These are phyloP conservation scores for Patellaria atrata DNA, from an alignment of 495 filamentous ascomycete species.

Conservation along the genomic window DNA sequence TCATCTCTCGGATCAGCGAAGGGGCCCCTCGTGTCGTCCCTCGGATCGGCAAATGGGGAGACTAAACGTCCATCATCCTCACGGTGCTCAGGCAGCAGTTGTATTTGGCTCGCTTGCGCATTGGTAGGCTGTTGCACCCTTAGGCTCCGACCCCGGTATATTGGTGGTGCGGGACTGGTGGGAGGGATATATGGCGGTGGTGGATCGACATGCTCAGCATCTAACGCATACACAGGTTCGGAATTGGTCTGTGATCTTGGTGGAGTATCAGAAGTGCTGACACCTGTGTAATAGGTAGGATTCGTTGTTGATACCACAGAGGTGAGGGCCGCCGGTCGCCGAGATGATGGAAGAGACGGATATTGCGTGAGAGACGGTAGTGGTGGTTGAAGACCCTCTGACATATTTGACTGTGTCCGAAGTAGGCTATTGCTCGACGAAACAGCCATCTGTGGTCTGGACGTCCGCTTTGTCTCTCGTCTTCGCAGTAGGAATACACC, in stretches of 20 bases:
- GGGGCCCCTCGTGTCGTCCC: slow-evolving; percentile 7
- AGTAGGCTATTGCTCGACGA: too few relatives aligned
- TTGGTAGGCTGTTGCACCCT: slow-evolving; percentile 6
- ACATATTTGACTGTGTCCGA: not conserved
- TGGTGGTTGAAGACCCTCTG: not conserved
- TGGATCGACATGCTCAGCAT: slow-evolving; percentile 15
- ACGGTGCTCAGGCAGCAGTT: not conserved
- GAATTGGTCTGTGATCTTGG: slow-evolving; percentile 16
- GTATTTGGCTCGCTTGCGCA: slow-evolving; percentile 9
- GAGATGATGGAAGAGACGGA: slow-evolving; percentile 1
- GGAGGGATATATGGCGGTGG: slow-evolving; percentile 18
- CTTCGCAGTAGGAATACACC: too few relatives aligned
- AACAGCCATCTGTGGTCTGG: too few relatives aligned
- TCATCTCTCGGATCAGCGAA: slow-evolving; percentile 1
- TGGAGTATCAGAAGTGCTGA: slow-evolving; percentile 15
- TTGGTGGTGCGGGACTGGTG: slow-evolving; percentile 7
- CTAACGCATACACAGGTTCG: slow-evolving; percentile 4
- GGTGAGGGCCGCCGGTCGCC: slow-evolving; percentile 1
- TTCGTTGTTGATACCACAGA: slow-evolving; percentile 1
- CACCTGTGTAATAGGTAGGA: slow-evolving; percentile 16
- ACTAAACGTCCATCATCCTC: slow-evolving; percentile 1
- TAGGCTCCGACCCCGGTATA: slow-evolving; percentile 13
- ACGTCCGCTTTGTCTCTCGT: too few relatives aligned
- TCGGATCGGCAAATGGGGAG: slow-evolving; percentile 15
- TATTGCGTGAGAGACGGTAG: slow-evolving; percentile 1